Percentiles rank a stretch among this genome's conserved stretches.
These are phyloP conservation scores for Sequoiadendron giganteum DNA, from an alignment of 75 land plant species.

Conservation along the genomic window DNA sequence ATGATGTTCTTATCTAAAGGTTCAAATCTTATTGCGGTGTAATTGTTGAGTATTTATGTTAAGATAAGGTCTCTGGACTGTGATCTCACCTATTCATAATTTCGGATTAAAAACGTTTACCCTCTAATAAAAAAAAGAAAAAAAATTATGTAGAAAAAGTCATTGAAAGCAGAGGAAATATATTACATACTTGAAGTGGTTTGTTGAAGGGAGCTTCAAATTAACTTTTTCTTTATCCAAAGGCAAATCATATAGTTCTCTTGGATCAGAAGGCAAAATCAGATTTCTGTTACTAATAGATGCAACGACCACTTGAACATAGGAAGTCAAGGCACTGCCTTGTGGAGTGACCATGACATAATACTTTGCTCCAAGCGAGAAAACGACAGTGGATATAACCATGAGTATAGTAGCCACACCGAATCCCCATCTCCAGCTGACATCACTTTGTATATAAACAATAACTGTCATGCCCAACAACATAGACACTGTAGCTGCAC, in stretches of 20 bases:
- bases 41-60: too few species aligned
- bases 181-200: conserved; percentile 38
- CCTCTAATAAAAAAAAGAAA: too few species aligned
- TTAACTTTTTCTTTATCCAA: conserved; percentile 28
- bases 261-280: conserved; percentile 7
- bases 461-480: neutral
- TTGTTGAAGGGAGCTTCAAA: conserved; percentile 33
- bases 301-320: conserved; percentile 25
- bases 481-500: neutral
- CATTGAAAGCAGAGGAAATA: neutral
- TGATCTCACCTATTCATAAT: too few species aligned
- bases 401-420: conserved; percentile 8
- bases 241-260: conserved; percentile 10
- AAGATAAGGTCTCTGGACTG: too few species aligned
- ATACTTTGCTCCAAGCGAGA: neutral
- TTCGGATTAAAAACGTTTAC: too few species aligned
- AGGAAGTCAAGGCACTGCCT: conserved; percentile 25
- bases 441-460: conserved; percentile 31
- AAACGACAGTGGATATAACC: neutral
- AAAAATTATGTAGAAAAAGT: neutral
- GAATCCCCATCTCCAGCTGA: conserved; percentile 28
- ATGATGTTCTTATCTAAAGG: too few species aligned
- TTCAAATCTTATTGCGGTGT: too few species aligned
- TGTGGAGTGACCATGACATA: neutral
- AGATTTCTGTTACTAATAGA: conserved; percentile 12